Conservation (phyloP, 768 basidiomycete species). For the Amanita jacksonii region DNA sequence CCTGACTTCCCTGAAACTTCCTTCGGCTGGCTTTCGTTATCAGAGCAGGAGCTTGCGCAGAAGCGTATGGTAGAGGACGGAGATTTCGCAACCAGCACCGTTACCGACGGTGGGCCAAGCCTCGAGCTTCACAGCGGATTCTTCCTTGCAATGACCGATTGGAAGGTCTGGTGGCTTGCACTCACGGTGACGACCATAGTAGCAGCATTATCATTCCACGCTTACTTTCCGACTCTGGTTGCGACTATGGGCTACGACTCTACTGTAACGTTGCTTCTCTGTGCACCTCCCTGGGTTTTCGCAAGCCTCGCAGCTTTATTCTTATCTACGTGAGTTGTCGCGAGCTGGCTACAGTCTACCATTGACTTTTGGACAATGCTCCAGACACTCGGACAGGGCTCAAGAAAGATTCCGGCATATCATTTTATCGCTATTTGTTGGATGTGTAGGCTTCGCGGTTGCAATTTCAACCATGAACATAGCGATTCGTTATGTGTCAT, state of each 20-base stretch:
- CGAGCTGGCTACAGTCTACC: background rate
- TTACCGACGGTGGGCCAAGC: background rate
- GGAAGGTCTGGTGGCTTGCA: slow-evolving; percentile 62
- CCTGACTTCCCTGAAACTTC: slow-evolving; percentile 64
- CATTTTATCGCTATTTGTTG: slow-evolving; percentile 38
- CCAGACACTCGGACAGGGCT: slow-evolving; percentile 59
- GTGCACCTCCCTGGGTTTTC: slow-evolving; percentile 53
- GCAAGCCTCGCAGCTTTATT: slow-evolving; percentile 48
- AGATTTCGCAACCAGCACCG: slow-evolving; percentile 14
- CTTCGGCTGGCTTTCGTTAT: slow-evolving; percentile 43
- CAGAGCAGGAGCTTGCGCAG: slow-evolving; percentile 48
- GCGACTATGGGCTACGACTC: slow-evolving; percentile 57
- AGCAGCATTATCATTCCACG: slow-evolving; percentile 58
- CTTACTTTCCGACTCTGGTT: slow-evolving; percentile 63
- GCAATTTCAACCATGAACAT: slow-evolving; percentile 55
- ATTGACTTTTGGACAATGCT: slow-evolving; percentile 1
- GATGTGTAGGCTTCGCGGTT: slow-evolving; percentile 61
- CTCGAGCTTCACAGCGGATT: slow-evolving; percentile 31
- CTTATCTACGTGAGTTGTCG: slow-evolving; percentile 32
- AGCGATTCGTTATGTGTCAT: slow-evolving; percentile 52
- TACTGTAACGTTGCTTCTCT: slow-evolving; percentile 55
- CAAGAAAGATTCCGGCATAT: slow-evolving; percentile 71
- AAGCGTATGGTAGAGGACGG: slow-evolving; percentile 55
- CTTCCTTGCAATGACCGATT: slow-evolving; percentile 50
- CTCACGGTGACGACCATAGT: slow-evolving; percentile 29